Conservation (phyloP, 2,329 filamentous ascomycete species). For the Lachnellula suecica region DNA sequence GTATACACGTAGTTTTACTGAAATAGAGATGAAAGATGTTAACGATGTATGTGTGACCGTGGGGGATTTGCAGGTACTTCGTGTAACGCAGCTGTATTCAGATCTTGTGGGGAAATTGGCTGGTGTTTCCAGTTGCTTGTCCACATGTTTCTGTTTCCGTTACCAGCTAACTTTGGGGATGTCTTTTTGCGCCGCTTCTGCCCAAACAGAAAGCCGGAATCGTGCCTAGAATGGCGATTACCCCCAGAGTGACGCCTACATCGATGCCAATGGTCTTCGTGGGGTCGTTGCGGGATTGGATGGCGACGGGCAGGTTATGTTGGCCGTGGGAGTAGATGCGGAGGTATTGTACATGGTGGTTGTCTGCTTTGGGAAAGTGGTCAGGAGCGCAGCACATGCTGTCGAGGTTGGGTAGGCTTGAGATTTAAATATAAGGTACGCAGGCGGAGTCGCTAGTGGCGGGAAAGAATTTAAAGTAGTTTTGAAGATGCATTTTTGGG, state of each 20-base stretch:
- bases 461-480: not conserved
- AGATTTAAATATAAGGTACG: too few species aligned
- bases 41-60: too few species aligned
- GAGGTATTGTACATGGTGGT: too few species aligned
- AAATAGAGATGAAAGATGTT: too few species aligned
- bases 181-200: constrained; percentile 1
- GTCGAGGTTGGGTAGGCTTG: not conserved
- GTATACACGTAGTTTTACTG: too few species aligned
- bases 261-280: not conserved
- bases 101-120: not conserved
- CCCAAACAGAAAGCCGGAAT: constrained; percentile 2
- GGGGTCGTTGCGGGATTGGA: not conserved
- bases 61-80: too few species aligned
- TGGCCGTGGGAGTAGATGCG: not conserved
- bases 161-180: not conserved
- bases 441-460: too few species aligned
- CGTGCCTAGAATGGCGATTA: not conserved
- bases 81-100: not conserved
- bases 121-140: not conserved
- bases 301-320: not conserved
- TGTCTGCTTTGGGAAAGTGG: too few species aligned
- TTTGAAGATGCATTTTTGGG: too few species aligned
- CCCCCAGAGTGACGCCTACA: not conserved
- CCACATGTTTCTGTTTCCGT: not conserved
- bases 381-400: too few species aligned